Evolutionary conservation across 148 eudicot species (phyloP), one percentile per base, ranked within the genome.

Genomic region (Rhododendron ovatum): DNA sequence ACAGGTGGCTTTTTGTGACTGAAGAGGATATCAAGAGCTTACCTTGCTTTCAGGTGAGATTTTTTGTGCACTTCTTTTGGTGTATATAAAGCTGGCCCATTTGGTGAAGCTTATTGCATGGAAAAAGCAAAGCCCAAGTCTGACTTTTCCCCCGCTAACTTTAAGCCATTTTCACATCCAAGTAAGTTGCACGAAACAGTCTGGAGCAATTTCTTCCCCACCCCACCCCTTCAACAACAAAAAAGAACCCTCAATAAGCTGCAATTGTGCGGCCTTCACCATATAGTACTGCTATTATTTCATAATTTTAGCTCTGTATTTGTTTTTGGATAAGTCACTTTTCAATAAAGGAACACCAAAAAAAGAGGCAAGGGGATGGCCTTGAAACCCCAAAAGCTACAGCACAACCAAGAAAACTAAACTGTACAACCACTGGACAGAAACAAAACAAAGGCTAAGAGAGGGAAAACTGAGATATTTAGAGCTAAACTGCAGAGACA

Each of bases 1-100:
- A 85, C 85, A 97, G 99, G 92, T 95, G 93, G 96, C 95, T 95
- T 85, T 97, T 97, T 88, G 96, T 95, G 82, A 97, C 98, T 77
- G 99, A 97, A 91, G 99, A 95, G 65, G 99, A 97, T 88, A 95
- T 95, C 78, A 97, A 97, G 90, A 90, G 89, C 81, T 88, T 93
- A 85, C 96, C 98, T 47, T 93, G 98, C 91, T 95, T 95, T 92
- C 95, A 91, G 95, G 99, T 92, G 75, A 87, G 90, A 78, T 87
- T 84, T 84, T 80, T 51, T 9, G 10, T 24, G 37, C 61, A 78
- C 24, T 5, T 22, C 4, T 7, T 26, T n/a, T 41, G 39, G 18
- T 85, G 67, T 69, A 74, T 17, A 71, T 69, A 74, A 4, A 28
- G 74, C 81, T 39, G 79, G 79, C 79, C 48, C 1, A 14, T 75